Percentiles rank a stretch among this genome's conserved stretches.
These are phyloP conservation scores for Acacia concinna DNA, from an alignment of 331 rosid species.

Conservation along the genomic window DNA sequence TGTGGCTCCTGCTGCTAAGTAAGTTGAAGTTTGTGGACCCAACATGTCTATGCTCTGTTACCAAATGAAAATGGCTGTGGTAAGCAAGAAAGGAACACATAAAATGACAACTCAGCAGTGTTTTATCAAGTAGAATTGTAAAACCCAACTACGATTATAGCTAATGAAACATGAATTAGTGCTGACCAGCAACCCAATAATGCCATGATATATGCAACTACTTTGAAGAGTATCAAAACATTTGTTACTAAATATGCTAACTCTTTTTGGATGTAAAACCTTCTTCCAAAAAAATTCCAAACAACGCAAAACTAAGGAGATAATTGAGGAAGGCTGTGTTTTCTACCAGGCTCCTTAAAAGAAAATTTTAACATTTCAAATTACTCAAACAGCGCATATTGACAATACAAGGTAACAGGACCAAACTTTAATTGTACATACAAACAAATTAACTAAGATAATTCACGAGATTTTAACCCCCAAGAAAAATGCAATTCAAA, in stretches of 20 bases:
- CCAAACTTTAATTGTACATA: conserved; percentile 7
- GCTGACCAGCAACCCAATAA: conserved; percentile 25
- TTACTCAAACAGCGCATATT: conserved; percentile 19
- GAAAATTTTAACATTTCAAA: conserved; percentile 5
- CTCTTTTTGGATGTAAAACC: conserved; percentile 12
- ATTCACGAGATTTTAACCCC: conserved; percentile 5
- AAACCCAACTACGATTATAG: conserved; percentile 24
- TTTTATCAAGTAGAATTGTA: conserved; percentile 26
- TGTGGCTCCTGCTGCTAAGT: conserved; percentile 99
- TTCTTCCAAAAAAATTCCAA: conserved; percentile 12
- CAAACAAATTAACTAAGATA: conserved; percentile 27
- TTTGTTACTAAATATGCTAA: conserved; percentile 9
- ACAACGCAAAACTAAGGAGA: conserved; percentile 3
- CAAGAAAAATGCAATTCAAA: background rate
- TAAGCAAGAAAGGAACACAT: conserved; percentile 21
- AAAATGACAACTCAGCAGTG: conserved; percentile 15
- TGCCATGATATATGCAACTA: conserved; percentile 23
- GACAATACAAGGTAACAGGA: conserved; percentile 13
- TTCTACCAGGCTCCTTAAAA: conserved; percentile 12
- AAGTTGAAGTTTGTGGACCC: conserved; percentile 96
- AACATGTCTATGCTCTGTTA: conserved; percentile 96
- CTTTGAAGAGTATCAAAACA: conserved; percentile 14
- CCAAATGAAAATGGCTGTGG: conserved; percentile 21
- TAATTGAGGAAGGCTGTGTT: background rate
- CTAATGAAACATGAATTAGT: conserved; percentile 15